phyloP scores from a whole-genome alignment of 2,329 filamentous ascomycete species.

The Intubia oerlemansii region DNA sequence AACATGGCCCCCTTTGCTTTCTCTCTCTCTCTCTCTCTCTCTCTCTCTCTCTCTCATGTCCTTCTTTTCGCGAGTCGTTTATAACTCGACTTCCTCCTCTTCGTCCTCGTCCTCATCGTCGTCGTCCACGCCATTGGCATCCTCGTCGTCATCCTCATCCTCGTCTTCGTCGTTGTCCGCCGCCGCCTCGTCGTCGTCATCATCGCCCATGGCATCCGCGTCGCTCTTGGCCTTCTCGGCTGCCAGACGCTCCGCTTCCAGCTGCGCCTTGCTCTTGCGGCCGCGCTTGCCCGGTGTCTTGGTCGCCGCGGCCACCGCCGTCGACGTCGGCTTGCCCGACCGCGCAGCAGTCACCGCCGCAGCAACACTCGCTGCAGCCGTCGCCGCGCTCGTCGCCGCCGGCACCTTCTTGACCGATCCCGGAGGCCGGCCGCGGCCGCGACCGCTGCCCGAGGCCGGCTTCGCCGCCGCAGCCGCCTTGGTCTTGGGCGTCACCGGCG shows the following conservation, averaged over 20 bases:
- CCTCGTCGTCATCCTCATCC: conserved; percentile 2
- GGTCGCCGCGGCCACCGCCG: too few species aligned
- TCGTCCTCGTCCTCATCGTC: too few species aligned
- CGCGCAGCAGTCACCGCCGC: conserved; percentile 2
- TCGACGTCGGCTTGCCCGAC: not conserved
- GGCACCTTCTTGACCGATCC: conserved; percentile 8
- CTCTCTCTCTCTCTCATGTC: too few species aligned
- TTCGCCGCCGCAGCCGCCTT: conserved; percentile 1
- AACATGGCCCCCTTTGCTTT: too few species aligned
- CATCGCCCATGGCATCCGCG: not conserved
- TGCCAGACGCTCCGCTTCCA: conserved; percentile 6
- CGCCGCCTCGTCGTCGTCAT: not conserved
- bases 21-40: too few species aligned
- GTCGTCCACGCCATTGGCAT: conserved; percentile 4
- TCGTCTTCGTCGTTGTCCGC: conserved; percentile 1
- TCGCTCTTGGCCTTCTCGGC: conserved; percentile 1
- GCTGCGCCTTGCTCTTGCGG: conserved; percentile 9
- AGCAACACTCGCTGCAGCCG: not conserved
- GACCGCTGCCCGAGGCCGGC: conserved; percentile 3
- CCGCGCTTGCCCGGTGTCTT: conserved; percentile 8
- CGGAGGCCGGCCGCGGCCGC: conserved; percentile 7
- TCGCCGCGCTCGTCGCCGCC: too few species aligned
- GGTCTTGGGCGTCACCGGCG: conserved; percentile 5
- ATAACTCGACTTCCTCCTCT: too few species aligned
- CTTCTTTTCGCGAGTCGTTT: too few species aligned